These are phyloP conservation scores for Hanseniaspora lachancei DNA, from an alignment of 805 yeast genomes.

Conservation along the genomic window DNA sequence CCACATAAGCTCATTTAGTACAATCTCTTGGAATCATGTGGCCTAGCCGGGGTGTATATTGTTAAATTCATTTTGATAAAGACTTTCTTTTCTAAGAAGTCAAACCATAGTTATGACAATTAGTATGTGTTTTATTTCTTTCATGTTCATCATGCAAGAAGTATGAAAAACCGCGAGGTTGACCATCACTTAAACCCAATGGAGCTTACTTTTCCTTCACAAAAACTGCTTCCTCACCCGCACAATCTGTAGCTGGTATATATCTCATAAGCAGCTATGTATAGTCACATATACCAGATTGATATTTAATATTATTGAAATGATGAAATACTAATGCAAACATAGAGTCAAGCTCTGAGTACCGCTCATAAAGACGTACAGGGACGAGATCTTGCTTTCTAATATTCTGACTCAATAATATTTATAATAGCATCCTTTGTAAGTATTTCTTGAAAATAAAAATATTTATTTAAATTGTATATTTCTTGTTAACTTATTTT, in stretches of 20 bases:
- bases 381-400: conserved; percentile 63
- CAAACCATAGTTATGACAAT: conserved; percentile 69
- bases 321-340: conserved; percentile 68
- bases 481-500: background rate
- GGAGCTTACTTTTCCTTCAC: conserved; percentile 71
- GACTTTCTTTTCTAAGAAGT: conserved; percentile 18
- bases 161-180: conserved; percentile 17
- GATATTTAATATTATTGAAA: conserved; percentile 18
- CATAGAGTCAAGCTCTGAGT: conserved; percentile 90
- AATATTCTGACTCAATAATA: conserved; percentile 4
- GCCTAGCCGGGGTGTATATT: conserved; percentile 11
- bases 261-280: conserved; percentile 23
- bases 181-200: conserved; percentile 44
- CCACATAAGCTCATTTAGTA: conserved; percentile 8
- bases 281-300: conserved; percentile 60
- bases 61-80: conserved; percentile 12
- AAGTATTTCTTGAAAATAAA: no score
- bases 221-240: conserved; percentile 26
- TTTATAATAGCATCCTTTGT: background rate
- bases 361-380: conserved; percentile 20
- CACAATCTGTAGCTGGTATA: conserved; percentile 10
- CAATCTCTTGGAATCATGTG: background rate
- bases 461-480: no score
- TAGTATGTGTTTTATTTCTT: conserved; percentile 24
- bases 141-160: background rate